phyloP scores from a whole-genome alignment of 148 eudicot species.

The Arctostaphylos glauca region DNA sequence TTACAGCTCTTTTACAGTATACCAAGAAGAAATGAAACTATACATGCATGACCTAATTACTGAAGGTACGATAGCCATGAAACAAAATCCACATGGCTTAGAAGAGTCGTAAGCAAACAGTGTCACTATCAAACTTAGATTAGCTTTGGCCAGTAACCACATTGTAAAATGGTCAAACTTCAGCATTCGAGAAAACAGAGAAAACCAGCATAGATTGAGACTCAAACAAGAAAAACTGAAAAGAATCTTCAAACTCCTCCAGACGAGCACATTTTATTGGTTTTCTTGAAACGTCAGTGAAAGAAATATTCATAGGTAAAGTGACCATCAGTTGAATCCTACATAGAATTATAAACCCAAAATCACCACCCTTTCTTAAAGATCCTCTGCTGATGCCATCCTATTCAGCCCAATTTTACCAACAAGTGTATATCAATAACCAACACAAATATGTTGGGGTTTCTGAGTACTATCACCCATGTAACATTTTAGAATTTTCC shows the following conservation, averaged over 20 bases:
- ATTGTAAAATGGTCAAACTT: not conserved
- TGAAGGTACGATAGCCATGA: not conserved
- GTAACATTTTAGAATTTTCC: not conserved
- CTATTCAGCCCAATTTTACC: not conserved
- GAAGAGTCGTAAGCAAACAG: not conserved
- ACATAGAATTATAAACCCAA: not conserved
- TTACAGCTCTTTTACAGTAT: not conserved
- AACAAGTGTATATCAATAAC: not conserved
- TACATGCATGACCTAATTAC: not conserved
- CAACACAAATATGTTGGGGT: not conserved
- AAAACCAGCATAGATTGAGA: not conserved
- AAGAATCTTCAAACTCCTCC: slow-evolving; percentile 2
- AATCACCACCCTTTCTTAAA: not conserved
- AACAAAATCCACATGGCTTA: not conserved
- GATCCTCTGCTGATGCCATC: not conserved
- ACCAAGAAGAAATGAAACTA: not conserved
- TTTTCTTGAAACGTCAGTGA: not conserved
- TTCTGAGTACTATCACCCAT: not conserved
- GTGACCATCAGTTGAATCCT: not conserved
- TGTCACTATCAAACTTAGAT: not conserved
- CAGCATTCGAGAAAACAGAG: slow-evolving; percentile 8
- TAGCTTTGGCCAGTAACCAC: not conserved
- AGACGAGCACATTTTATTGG: not conserved
- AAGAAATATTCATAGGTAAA: not conserved
- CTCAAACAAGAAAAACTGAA: not conserved